A percentile compares a stretch with the other conserved stretches of the same genome.
phyloP scores from a whole-genome alignment of 2,329 filamentous ascomycete genomes.

The Fusarium brevicatenulatum region DNA sequence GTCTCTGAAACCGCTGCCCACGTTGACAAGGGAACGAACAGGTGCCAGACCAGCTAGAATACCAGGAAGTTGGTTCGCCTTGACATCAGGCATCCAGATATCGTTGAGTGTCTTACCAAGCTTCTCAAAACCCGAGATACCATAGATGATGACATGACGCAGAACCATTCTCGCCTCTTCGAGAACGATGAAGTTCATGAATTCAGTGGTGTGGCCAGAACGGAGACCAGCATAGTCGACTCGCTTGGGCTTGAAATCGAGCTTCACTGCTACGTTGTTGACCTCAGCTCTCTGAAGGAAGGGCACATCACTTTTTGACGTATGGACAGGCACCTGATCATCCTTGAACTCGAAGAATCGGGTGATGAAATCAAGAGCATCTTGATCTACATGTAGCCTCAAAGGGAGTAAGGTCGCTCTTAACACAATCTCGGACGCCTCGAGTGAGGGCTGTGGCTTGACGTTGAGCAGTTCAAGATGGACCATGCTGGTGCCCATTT shows the following conservation, averaged over 20 bases:
- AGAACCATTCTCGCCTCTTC: slow-evolving; percentile 89
- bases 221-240: slow-evolving; percentile 93
- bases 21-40: slow-evolving; percentile 89
- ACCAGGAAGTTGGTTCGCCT: slow-evolving; percentile 85
- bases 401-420: slow-evolving; percentile 83
- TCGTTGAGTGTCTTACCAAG: slow-evolving; percentile 92
- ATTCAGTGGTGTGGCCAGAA: slow-evolving; percentile 94
- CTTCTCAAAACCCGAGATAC: slow-evolving; percentile 88
- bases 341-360: slow-evolving; percentile 99
- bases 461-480: slow-evolving; percentile 90
- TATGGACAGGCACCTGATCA: slow-evolving; percentile 65
- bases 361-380: slow-evolving; percentile 95
- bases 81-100: slow-evolving; percentile 96
- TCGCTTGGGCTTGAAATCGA: slow-evolving; percentile 98
- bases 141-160: slow-evolving; percentile 91
- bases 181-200: slow-evolving; percentile 97
- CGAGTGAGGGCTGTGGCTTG: slow-evolving; percentile 82
- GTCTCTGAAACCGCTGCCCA: slow-evolving; percentile 86
- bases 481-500: slow-evolving; percentile 88
- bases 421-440: slow-evolving; percentile 89
- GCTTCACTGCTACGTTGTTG: slow-evolving; percentile 81
- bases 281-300: slow-evolving; percentile 93
- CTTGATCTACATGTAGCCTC: slow-evolving; percentile 94
- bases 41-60: slow-evolving; percentile 90
- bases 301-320: slow-evolving; percentile 75